These are phyloP conservation scores for Waltergamsia citrina DNA, from an alignment of 2,329 filamentous ascomycete species.

Conservation along the genomic window DNA sequence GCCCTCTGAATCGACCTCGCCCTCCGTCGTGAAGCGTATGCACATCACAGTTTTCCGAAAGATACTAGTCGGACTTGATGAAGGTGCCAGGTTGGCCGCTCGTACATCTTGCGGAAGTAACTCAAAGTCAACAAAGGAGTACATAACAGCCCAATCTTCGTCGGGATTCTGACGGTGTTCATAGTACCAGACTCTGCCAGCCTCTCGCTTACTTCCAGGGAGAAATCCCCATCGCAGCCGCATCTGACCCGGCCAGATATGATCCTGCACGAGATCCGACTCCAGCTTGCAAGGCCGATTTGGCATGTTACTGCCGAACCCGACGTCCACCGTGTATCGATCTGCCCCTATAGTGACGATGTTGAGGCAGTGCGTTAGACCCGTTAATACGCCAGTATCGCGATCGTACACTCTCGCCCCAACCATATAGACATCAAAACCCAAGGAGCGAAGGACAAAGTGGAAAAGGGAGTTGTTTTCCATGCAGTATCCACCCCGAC, in stretches of 20 bases:
- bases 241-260: slow-evolving; percentile 18
- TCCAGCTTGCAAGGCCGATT: slow-evolving; percentile 7
- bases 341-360: slow-evolving; percentile 9
- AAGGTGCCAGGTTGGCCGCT: slow-evolving; percentile 26
- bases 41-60: slow-evolving; percentile 26
- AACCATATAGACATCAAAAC: slow-evolving; percentile 19
- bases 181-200: slow-evolving; percentile 12
- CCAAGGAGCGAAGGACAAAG: slow-evolving; percentile 27
- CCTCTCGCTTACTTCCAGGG: background rate
- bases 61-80: slow-evolving; percentile 18
- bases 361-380: slow-evolving; percentile 17
- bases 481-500: slow-evolving; percentile 36
- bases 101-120: slow-evolving; percentile 27
- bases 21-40: slow-evolving; percentile 27
- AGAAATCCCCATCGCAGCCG: slow-evolving; percentile 13
- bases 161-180: slow-evolving; percentile 12
- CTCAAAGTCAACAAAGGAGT: slow-evolving; percentile 35
- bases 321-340: slow-evolving; percentile 13
- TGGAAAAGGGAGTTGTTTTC: slow-evolving; percentile 33
- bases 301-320: slow-evolving; percentile 13
- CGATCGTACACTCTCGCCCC: slow-evolving; percentile 13
- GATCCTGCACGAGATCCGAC: slow-evolving; percentile 4
- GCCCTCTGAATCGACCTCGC: slow-evolving; percentile 4
- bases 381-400: slow-evolving; percentile 7
- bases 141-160: slow-evolving; percentile 27